Base-by-base conservation (phyloP, 2,329 filamentous ascomycete genomes). In the Epichloe gansuensis region DNA sequence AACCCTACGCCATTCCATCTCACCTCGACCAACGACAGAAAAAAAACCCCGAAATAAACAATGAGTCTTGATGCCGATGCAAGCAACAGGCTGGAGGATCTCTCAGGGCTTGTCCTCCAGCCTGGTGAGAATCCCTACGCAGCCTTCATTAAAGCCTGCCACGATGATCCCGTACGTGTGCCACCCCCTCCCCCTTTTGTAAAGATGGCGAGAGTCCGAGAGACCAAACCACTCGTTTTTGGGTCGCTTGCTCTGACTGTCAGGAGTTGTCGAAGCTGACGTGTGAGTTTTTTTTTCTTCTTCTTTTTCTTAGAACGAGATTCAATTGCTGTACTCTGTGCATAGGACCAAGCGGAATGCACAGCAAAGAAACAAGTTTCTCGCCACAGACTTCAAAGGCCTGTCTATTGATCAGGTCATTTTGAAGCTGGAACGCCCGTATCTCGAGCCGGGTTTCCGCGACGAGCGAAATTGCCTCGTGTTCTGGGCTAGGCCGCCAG, bases 401-500 rank as follows among this genome's bases (percentile, higher is more conserved):
- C 78, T 94, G 61, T 80, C 80, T 48, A 76, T 91, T 50, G 91
- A 97, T 63, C 81, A 83, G 2, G 83, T 88, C 52, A 76, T 96
- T 1, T 71, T 83, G 48, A 83, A 83, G 52, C 71, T 95, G 35
- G 78, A 85, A 58, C 75, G 83, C 44, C 77, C 78, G 1, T 68
- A 75, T 1, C 69, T 84, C 38, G 77, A 88, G 57, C 83, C 82
- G 1, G 81, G 80, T 1, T 95, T 86, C 64, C 66, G 74, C 50
- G 91, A 97, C 64, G 78, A 81, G 43, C 76, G 91, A 42, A 77
- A 95, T 62, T 94, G 91, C 64, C 74, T 96, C 11, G 87, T 90
- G 0, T 83, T 96, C 63, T 96, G 90, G 89, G 88, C 87, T 3
- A 77, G 91, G 6, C 91, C 91, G 15, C 86, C 91, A 0, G 69